Percentiles rank a stretch among this genome's conserved stretches.
phyloP scores from a whole-genome alignment of 306 rosid species.

The Castanopsis chinensis region DNA sequence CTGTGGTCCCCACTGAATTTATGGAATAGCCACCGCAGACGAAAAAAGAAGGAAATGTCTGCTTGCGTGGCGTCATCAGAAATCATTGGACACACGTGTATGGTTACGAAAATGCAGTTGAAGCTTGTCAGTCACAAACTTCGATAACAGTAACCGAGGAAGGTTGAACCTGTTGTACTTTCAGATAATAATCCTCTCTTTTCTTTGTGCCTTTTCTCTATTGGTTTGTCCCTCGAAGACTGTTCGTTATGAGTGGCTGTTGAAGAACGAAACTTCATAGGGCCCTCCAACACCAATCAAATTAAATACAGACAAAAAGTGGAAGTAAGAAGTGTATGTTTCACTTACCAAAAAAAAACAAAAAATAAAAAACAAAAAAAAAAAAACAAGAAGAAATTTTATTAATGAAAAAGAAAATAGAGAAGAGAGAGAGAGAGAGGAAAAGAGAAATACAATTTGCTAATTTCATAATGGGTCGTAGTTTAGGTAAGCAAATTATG shows the following conservation, averaged over 20 bases:
- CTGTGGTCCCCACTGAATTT: too few relatives aligned
- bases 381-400: not conserved
- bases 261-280: conserved; percentile 20
- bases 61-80: not conserved
- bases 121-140: not conserved
- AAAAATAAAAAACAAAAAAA: not conserved
- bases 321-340: not conserved
- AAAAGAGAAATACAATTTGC: too few relatives aligned
- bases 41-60: too few relatives aligned
- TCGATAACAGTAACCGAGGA: not conserved
- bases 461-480: not conserved
- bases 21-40: too few relatives aligned
- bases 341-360: not conserved
- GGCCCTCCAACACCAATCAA: not conserved
- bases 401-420: too few relatives aligned
- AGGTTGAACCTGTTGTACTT: not conserved
- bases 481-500: not conserved
- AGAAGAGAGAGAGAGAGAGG: too few relatives aligned
- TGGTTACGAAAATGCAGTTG: not conserved
- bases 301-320: not conserved
- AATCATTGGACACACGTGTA: not conserved
- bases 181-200: too few relatives aligned
- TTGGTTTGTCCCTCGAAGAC: not conserved
- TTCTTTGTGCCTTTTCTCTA: not conserved
- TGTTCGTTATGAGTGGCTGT: not conserved